Base-by-base conservation (phyloP, 768 basidiomycete species). In the Suillus americanus region DNA sequence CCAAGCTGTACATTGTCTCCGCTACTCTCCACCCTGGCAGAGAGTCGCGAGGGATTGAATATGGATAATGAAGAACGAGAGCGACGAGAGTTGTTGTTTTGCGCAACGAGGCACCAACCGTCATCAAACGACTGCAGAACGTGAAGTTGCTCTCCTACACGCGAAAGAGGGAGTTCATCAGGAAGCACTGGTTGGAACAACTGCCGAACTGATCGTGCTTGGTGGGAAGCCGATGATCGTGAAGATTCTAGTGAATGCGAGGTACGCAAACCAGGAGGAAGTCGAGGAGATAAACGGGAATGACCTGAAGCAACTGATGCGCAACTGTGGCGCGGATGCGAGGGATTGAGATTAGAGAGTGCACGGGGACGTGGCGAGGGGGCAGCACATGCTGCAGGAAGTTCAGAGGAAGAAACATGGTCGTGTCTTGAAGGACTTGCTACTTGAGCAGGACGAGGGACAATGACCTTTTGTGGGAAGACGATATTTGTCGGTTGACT, bases 31-130 rank as follows among this genome's bases (percentile, higher is more conserved):
- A 41, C 62, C 63, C 69, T 41, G 63, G 61, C 7, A 25, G 66
- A 69, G 37, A 66, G 25, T n/a, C 61, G 63, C 8, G 73, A 67
- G 13, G 77, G 72, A 63, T 76, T 78, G 70, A 84, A 84, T 45
- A 82, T 62, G 0, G 82, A 83, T 38, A 82, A 64, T 0, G 82
- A 83, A 62, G 79, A 79, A 64, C 41, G 76, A 1, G 81, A 82
- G 67, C 80, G 80, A 68, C 30, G 75, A 71, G 65, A 67, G 65
- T 53, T 73, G 65, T 53, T 73, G 65, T 88, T 84, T 35, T 89
- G 80, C 23, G 85, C 86, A 60, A 90, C 88, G 60, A 90, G 80
- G 68, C 89, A 91, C 91, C 91, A 94, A 2, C 90, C 91, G 64
- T 93, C 91, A 64, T 92, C 89, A 69, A 87, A 90, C 5, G 85